A percentile compares a stretch with the other conserved stretches of the same genome.
Conservation (phyloP, 2,329 filamentous ascomycete genomes). For the Scedosporium aurantiacum region DNA sequence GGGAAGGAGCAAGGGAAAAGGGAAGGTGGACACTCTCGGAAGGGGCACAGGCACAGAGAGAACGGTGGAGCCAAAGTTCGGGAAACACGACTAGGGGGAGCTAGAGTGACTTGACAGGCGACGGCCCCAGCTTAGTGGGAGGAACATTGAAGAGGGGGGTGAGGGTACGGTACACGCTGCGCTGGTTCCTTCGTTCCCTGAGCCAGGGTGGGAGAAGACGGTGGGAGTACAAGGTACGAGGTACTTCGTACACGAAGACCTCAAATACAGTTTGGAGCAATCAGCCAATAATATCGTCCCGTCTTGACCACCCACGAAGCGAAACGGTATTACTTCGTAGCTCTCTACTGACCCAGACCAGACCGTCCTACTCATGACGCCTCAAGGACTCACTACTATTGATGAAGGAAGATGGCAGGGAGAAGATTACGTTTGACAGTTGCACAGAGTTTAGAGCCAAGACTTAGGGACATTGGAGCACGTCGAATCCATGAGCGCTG, state of each 20-base stretch:
- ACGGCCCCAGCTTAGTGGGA: not conserved
- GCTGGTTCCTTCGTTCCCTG: not conserved
- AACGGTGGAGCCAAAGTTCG: conserved; percentile 3
- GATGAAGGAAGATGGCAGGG: not conserved
- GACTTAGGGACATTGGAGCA: too few relatives aligned
- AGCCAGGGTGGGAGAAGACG: not conserved
- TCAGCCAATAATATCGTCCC: not conserved
- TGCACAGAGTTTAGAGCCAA: too few relatives aligned
- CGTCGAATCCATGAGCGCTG: too few relatives aligned
- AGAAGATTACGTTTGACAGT: too few relatives aligned
- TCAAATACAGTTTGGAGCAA: not conserved
- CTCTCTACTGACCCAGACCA: not conserved
- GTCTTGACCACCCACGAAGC: not conserved
- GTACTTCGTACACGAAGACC: not conserved
- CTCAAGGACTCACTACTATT: not conserved
- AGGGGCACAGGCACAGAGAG: not conserved
- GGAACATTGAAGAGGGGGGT: not conserved
- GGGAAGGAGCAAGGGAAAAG: conserved; percentile 5
- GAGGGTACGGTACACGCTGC: not conserved
- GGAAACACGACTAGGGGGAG: not conserved
- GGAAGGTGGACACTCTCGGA: conserved; percentile 2
- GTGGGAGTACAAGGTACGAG: not conserved
- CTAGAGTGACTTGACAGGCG: not conserved
- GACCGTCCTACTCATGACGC: not conserved
- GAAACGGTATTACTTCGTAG: not conserved